These are phyloP conservation scores for Rubia yunnanensis DNA, from an alignment of 257 asterid species.

Conservation along the genomic window DNA sequence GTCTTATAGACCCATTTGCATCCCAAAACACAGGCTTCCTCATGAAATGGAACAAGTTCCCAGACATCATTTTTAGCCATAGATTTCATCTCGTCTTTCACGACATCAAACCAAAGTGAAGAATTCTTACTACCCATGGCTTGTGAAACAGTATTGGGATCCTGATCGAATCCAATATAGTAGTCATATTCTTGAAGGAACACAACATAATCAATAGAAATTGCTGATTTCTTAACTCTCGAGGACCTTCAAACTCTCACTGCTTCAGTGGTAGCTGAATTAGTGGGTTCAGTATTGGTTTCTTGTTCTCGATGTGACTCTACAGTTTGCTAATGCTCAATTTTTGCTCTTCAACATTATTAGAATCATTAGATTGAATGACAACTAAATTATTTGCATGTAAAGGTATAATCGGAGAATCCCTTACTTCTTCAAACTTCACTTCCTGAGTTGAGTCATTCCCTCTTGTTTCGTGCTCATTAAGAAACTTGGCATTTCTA, in stretches of 20 bases:
- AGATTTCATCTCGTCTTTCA: slow-evolving; percentile 1
- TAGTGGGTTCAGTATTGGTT: neutral
- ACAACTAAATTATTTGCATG: neutral
- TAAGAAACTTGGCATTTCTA: neutral
- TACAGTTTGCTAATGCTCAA: too few relatives aligned
- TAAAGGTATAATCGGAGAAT: neutral
- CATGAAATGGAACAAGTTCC: neutral
- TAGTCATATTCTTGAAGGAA: neutral
- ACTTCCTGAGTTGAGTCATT: neutral
- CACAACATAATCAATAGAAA: neutral
- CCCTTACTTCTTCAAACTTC: neutral
- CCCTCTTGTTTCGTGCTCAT: neutral
- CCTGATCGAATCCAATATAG: neutral
- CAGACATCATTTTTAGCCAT: neutral
- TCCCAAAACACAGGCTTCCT: neutral
- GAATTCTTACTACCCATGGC: too few relatives aligned
- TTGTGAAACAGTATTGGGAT: neutral
- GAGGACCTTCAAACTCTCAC: neutral
- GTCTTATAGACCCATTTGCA: slow-evolving; percentile 4
- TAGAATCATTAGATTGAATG: neutral
- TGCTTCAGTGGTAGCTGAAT: neutral
- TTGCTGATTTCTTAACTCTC: neutral
- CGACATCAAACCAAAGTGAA: neutral
- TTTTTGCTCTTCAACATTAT: too few relatives aligned
- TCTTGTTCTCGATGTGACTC: neutral